Percentiles rank a stretch among this genome's conserved stretches.
Evolutionary conservation across 2,329 filamentous ascomycete species (phyloP).

Genomic region (Fusarium nematophilum): DNA sequence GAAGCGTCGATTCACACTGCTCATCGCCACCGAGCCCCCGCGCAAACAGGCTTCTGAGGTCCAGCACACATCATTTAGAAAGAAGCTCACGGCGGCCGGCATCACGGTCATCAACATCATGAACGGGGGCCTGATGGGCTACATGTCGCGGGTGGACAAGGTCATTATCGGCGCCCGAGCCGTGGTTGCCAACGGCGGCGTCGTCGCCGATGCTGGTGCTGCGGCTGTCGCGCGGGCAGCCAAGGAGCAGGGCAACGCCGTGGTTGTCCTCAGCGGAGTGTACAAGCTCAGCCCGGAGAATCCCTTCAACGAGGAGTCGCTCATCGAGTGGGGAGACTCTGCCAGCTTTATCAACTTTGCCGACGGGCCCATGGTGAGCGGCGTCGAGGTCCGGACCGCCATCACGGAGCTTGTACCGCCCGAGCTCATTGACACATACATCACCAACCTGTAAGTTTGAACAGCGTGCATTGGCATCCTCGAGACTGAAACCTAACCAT

Average conservation of each 20-base stretch:
- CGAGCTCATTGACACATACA: conserved; percentile 81
- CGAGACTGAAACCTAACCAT: too few species aligned
- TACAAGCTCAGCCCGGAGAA: conserved; percentile 95
- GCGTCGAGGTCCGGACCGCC: conserved; percentile 81
- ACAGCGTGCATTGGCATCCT: conserved; percentile 15
- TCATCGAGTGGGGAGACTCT: conserved; percentile 89
- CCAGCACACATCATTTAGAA: conserved; percentile 71
- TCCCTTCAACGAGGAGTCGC: conserved; percentile 81
- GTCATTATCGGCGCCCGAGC: conserved; percentile 90
- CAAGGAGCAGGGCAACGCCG: conserved; percentile 82
- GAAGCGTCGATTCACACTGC: conserved; percentile 91
- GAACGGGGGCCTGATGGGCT: conserved; percentile 87
- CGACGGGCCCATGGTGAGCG: conserved; percentile 82
- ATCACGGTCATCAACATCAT: conserved; percentile 86
- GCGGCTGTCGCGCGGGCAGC: conserved; percentile 86
- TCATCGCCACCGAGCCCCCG: conserved; percentile 77
- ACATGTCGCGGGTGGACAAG: conserved; percentile 96
- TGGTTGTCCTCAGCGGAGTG: conserved; percentile 89
- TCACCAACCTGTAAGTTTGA: conserved; percentile 76
- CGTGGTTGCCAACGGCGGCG: conserved; percentile 87
- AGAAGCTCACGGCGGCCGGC: conserved; percentile 80
- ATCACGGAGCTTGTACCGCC: conserved; percentile 85
- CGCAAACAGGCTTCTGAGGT: conserved; percentile 51
- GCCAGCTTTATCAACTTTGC: conserved; percentile 81
- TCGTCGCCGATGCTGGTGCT: conserved; percentile 87